Evolutionary conservation across 768 basidiomycete genomes (phyloP), one percentile per base, ranked within the genome.

Genomic region (Psilocybe sp.): DNA sequence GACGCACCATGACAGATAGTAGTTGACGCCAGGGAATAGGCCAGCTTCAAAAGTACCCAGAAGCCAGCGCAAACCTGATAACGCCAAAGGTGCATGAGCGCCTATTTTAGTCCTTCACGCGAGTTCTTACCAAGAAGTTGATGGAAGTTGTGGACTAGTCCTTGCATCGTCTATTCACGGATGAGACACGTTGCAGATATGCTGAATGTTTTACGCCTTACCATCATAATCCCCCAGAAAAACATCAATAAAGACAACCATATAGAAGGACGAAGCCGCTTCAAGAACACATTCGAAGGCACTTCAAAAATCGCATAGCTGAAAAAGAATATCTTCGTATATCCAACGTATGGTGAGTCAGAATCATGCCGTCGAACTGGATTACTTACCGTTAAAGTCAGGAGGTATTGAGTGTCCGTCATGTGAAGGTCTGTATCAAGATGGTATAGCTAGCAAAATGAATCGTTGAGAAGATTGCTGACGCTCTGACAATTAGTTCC

Each of bases 191-290:
- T 11, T 33, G 9, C 13, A 44, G 42, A 13, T 37, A 23, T 14
- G 20, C 18, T 23, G 34, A 14, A 16, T 14, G 36, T 35, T 18
- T 14, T 14, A 28, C 37, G 32, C 33, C 70, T 44, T 47, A 86
- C 86, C 87, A 89, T 89, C 73, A 82, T 82, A 28, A 89, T 56
- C 2, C 87, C 87, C 86, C 87, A 89, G 14, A 80, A 56, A 2
- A 87, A 54, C 88, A 92, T 90, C 46, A 90, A 71, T 20, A 75
- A 51, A 5, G 86, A 87, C 5, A 92, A 69, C 88, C 89, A 91
- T 33, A 92, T 64, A 3, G 87, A 89, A 0, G 89, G 89, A 1
- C 87, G 75, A 31, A 89, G 72, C 32, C 85, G 79, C 61, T 88
- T 88, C 44, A 89, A 67, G 61, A 87, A 81, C 2, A 87, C 67